Conservation (phyloP, 1,284 basidiomycete species). For the Ustilago nuda region DNA sequence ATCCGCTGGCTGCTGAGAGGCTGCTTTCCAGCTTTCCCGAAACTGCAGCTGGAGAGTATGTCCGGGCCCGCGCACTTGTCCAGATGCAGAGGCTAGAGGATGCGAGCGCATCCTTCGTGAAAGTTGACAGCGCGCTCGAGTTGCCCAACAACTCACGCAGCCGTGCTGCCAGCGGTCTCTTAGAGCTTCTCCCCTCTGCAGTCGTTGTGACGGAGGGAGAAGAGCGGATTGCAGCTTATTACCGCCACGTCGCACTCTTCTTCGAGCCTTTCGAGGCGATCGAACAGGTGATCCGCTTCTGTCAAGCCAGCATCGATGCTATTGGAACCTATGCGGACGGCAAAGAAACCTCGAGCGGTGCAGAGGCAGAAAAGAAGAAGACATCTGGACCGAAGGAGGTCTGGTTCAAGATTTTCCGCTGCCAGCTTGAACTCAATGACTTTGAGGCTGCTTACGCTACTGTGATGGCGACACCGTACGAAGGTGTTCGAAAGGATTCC, state of each 20-base stretch:
- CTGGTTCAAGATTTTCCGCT: constrained; percentile 61
- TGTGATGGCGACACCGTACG: constrained; percentile 54
- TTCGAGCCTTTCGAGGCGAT: constrained; percentile 52
- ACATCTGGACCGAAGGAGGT: constrained; percentile 37
- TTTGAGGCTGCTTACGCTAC: constrained; percentile 58
- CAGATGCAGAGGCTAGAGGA: constrained; percentile 45
- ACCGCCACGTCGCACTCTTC: constrained; percentile 47
- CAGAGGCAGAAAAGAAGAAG: constrained; percentile 8
- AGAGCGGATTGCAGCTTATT: constrained; percentile 38
- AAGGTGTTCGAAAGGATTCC: constrained; percentile 90
- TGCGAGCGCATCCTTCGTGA: constrained; percentile 36
- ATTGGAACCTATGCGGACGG: constrained; percentile 37
- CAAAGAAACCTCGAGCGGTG: constrained; percentile 5
- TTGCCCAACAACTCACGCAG: constrained; percentile 2
- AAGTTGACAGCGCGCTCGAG: constrained; percentile 44
- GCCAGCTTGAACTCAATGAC: constrained; percentile 55
- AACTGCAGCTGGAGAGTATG: constrained; percentile 41
- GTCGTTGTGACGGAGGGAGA: constrained; percentile 24
- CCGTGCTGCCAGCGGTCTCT: constrained; percentile 30
- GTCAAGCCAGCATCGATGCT: constrained; percentile 50
- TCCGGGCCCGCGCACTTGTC: constrained; percentile 46
- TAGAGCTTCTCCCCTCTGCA: constrained; percentile 37
- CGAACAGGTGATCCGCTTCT: constrained; percentile 46
- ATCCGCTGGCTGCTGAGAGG: constrained; percentile 35
- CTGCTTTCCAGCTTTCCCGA: constrained; percentile 41